Conservation (phyloP, 352 stramenopile species). For the Pythium aphanidermatum region DNA sequence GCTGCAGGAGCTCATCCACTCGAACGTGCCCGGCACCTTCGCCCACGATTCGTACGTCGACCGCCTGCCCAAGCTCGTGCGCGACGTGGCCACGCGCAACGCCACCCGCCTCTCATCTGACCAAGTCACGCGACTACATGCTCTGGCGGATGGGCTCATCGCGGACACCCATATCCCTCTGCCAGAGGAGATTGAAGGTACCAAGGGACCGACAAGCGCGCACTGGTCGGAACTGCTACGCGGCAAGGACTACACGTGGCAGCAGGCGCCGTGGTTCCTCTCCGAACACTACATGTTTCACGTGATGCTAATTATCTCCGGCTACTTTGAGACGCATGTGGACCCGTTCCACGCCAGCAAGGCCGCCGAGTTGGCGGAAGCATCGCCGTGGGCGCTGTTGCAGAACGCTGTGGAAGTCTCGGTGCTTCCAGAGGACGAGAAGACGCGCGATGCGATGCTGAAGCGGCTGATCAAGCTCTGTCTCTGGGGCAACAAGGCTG, state of each 20-base stretch:
- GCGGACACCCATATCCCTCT: conserved; percentile 38
- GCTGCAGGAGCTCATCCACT: conserved; percentile 36
- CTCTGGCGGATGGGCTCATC: conserved; percentile 42
- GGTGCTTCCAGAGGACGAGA: conserved; percentile 13
- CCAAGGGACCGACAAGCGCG: conserved; percentile 29
- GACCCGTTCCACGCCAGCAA: conserved; percentile 72
- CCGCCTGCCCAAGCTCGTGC: conserved; percentile 49
- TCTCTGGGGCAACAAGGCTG: conserved; percentile 74
- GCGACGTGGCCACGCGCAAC: conserved; percentile 51
- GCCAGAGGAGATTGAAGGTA: conserved; percentile 29
- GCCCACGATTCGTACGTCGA: conserved; percentile 59
- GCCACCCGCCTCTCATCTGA: conserved; percentile 25
- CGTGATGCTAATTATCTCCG: conserved; percentile 48
- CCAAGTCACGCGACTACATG: conserved; percentile 28
- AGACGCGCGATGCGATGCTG: conserved; percentile 32
- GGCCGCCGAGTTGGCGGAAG: conserved; percentile 40
- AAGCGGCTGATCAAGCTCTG: conserved; percentile 60
- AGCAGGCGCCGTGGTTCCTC: conserved; percentile 69
- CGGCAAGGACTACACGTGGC: conserved; percentile 52
- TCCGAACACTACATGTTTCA: conserved; percentile 76
- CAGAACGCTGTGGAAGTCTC: conserved; percentile 40
- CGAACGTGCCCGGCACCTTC: conserved; percentile 47
- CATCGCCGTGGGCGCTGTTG: conserved; percentile 49
- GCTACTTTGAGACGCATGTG: conserved; percentile 52
- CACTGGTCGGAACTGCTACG: conserved; percentile 44